These are phyloP conservation scores for Penicillium flavigenum DNA, from an alignment of 495 filamentous ascomycete genomes.

Conservation along the genomic window DNA sequence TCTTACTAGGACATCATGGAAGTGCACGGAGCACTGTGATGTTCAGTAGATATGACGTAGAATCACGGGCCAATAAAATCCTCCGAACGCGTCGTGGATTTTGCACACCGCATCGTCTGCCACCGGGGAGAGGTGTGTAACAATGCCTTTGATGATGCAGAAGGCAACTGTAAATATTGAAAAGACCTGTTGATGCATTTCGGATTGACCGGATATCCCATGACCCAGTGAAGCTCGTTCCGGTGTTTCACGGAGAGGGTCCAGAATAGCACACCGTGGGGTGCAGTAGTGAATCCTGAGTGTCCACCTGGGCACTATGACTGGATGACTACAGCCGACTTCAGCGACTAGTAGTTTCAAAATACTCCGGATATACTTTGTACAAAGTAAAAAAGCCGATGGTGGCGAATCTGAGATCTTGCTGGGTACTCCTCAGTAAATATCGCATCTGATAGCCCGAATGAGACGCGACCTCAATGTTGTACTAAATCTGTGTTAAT, in stretches of 20 bases:
- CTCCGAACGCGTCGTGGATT: background rate
- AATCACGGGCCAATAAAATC: background rate
- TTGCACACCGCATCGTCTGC: constrained; percentile 2
- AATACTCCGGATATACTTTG: constrained; percentile 9
- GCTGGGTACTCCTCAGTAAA: background rate
- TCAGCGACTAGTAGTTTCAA: constrained; percentile 26
- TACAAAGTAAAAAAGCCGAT: constrained; percentile 4
- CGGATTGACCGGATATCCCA: constrained; percentile 3
- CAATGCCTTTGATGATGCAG: background rate
- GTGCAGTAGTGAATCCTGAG: constrained; percentile 18
- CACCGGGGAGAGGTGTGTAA: background rate
- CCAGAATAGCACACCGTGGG: constrained; percentile 27
- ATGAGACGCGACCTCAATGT: background rate
- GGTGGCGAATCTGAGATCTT: constrained; percentile 20
- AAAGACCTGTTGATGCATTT: background rate
- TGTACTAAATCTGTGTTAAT: background rate
- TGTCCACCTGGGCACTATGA: constrained; percentile 9
- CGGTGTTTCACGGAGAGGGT: constrained; percentile 21
- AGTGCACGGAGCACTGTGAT: constrained; percentile 8
- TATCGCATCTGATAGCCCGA: constrained; percentile 6
- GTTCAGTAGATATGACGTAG: constrained; percentile 6
- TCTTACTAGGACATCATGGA: background rate
- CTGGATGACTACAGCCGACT: constrained; percentile 14
- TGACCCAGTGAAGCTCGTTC: background rate
- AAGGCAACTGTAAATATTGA: background rate